phyloP scores from a whole-genome alignment of 1,139 yeast species.

The Meyerozyma carpophila region DNA sequence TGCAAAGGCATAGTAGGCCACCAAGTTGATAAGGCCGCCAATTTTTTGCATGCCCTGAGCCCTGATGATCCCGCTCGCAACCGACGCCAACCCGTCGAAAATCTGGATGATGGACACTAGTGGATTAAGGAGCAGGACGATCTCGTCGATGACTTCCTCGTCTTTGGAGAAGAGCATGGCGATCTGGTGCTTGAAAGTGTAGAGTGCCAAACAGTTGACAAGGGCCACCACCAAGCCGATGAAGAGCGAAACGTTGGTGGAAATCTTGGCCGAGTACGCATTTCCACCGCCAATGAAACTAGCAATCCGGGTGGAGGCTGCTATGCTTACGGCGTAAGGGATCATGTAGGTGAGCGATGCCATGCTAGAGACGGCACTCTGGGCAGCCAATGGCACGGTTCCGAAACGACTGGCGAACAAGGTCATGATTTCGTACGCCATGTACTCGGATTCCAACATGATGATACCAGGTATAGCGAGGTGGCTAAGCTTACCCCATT shows the following conservation, averaged over 20 bases:
- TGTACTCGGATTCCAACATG: constrained; percentile 69
- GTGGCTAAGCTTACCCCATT: constrained; percentile 55
- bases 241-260: constrained; percentile 59
- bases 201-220: constrained; percentile 49
- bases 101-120: constrained; percentile 68
- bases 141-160: constrained; percentile 49
- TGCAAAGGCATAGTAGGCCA: constrained; percentile 62
- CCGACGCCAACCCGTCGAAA: constrained; percentile 78
- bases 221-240: constrained; percentile 57
- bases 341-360: constrained; percentile 80
- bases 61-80: constrained; percentile 77
- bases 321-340: constrained; percentile 86
- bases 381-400: constrained; percentile 79
- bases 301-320: constrained; percentile 82
- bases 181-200: constrained; percentile 47
- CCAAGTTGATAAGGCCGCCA: constrained; percentile 74
- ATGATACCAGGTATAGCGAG: constrained; percentile 70
- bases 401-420: constrained; percentile 76
- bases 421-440: constrained; percentile 70
- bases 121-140: constrained; percentile 51
- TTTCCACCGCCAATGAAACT: constrained; percentile 81
- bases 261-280: constrained; percentile 52
- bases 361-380: constrained; percentile 77
- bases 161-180: constrained; percentile 71
- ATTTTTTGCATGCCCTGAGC: constrained; percentile 84